These are phyloP conservation scores for Kwoniella bestiolae DNA, from an alignment of 768 basidiomycete species.

Conservation along the genomic window DNA sequence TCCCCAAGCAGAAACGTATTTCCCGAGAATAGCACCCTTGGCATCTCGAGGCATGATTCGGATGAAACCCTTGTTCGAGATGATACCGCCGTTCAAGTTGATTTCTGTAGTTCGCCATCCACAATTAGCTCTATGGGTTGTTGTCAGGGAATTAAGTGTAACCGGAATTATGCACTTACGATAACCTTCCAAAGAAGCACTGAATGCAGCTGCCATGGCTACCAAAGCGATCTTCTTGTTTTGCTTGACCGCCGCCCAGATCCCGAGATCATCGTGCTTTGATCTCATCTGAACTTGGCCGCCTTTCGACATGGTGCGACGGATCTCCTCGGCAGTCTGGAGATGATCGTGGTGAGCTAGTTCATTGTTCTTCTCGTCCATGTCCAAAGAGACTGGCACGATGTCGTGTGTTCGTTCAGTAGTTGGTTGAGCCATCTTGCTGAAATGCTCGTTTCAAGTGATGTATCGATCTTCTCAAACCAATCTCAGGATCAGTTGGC, in stretches of 20 bases:
- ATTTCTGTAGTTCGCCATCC: conserved; percentile 22
- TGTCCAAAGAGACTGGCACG: conserved; percentile 16
- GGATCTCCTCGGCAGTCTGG: conserved; percentile 20
- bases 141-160: too few species aligned
- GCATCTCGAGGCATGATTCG: conserved; percentile 15
- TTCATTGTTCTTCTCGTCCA: conserved; percentile 24
- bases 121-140: not conserved
- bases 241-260: conserved; percentile 25
- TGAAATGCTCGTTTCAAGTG: not conserved
- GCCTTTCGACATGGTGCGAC: conserved; percentile 16
- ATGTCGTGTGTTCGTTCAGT: conserved; percentile 10
- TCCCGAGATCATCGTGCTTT: conserved; percentile 26
- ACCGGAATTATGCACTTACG: conserved; percentile 22
- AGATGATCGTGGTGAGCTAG: conserved; percentile 15
- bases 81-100: conserved; percentile 33
- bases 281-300: conserved; percentile 33
- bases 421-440: not conserved
- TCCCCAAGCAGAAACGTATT: conserved; percentile 31
- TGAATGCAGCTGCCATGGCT: conserved; percentile 36
- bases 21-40: conserved; percentile 9
- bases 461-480: not conserved
- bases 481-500: not conserved
- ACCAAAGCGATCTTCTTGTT: conserved; percentile 28
- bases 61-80: conserved; percentile 39
- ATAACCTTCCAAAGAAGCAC: conserved; percentile 41